Conservation (phyloP, 2,329 filamentous ascomycete species). For the Penicillium sp. region DNA sequence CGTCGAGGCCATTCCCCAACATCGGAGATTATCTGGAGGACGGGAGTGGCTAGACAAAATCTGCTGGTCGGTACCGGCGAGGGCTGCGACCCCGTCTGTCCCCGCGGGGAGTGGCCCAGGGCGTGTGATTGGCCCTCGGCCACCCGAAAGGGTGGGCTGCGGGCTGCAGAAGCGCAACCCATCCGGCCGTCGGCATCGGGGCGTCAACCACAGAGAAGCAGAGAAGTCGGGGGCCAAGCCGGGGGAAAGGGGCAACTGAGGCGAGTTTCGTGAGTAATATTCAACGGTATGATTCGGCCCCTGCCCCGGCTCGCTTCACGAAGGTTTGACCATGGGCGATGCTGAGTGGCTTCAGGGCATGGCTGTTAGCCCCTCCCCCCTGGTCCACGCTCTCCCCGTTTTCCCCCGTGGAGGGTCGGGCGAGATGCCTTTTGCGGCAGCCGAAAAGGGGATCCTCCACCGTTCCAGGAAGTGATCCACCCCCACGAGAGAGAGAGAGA, state of each 20-base stretch:
- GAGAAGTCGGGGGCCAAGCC: background rate
- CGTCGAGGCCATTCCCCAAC: conserved; percentile 1
- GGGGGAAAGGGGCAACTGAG: background rate
- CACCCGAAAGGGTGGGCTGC: background rate
- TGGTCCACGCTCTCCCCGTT: conserved; percentile 1
- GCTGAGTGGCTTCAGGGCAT: background rate
- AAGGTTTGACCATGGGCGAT: background rate
- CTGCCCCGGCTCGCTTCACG: background rate
- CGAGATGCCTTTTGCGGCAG: conserved; percentile 4
- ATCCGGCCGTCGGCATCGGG: conserved; percentile 3
- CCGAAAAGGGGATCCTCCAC: conserved; percentile 4
- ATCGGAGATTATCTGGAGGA: conserved; percentile 5
- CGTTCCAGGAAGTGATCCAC: conserved; percentile 5
- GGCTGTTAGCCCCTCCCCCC: background rate
- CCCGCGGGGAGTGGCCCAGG: background rate
- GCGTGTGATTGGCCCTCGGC: conserved; percentile 1
- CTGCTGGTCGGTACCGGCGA: conserved; percentile 1
- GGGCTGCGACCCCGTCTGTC: background rate
- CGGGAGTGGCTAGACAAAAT: background rate
- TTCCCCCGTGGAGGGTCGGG: conserved; percentile 6
- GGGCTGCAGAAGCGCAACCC: background rate
- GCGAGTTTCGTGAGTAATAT: conserved; percentile 4
- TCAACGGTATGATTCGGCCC: background rate
- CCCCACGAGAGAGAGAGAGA: conserved; percentile 2
- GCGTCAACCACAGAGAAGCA: background rate